Evolutionary conservation across 208 protist genomes (phyloP).

Genomic region (Trypanosoma theileri): DNA sequence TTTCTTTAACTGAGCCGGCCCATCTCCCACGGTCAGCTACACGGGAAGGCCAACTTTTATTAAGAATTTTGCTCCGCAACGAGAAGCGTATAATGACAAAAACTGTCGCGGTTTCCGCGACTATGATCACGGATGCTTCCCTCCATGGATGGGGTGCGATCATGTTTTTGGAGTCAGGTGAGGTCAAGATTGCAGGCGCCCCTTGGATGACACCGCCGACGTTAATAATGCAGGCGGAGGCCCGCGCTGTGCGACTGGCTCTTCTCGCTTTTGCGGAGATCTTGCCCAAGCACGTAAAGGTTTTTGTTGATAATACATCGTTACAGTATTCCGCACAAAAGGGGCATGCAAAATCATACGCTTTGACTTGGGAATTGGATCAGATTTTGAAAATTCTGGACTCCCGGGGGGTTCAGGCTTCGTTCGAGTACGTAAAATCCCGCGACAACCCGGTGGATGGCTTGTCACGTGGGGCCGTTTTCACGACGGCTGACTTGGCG

Average conservation of each 20-base stretch:
- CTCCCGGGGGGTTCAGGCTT: background rate
- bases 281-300: background rate
- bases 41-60: background rate
- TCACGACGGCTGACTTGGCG: background rate
- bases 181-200: constrained; percentile 1
- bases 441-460: background rate
- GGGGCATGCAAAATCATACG: background rate
- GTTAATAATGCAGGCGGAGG: constrained; percentile 23
- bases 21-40: background rate
- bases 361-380: background rate
- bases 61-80: background rate
- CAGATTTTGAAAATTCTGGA: constrained; percentile 3
- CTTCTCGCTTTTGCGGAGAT: background rate
- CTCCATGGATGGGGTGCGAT: constrained; percentile 19
- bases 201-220: constrained; percentile 8
- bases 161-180: constrained; percentile 14
- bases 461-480: background rate
- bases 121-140: constrained; percentile 22
- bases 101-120: too few species aligned
- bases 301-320: background rate
- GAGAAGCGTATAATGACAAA: background rate
- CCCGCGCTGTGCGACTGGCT: constrained; percentile 9
- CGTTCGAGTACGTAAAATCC: background rate
- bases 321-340: background rate
- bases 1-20: background rate